A percentile compares a stretch with the other conserved stretches of the same genome.
Conservation (phyloP, 306 rosid species). For the Cercis canadensis region DNA sequence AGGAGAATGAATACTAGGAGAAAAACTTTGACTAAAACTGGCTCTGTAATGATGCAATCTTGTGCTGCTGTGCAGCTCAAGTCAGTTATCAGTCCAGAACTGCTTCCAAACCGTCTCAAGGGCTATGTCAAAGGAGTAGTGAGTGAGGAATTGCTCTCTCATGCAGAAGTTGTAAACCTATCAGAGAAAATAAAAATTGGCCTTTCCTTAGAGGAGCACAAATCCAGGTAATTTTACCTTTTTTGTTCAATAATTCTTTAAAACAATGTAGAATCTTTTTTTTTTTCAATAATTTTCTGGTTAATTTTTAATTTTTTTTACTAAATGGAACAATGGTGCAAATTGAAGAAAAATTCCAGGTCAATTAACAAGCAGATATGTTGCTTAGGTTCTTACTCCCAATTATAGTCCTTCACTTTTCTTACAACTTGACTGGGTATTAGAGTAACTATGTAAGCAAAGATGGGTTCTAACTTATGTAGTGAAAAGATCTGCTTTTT, state of each 20-base stretch:
- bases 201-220: conserved; percentile 75
- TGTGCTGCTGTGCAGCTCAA: conserved; percentile 49
- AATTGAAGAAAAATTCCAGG: too few species aligned
- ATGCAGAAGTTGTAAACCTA: conserved; percentile 82
- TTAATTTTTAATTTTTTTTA: too few species aligned
- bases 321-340: too few species aligned
- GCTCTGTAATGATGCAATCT: conserved; percentile 40
- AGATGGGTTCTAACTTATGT: background rate
- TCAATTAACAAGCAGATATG: too few species aligned
- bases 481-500: conserved; percentile 17
- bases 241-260: too few species aligned
- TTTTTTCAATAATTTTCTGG: too few species aligned
- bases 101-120: conserved; percentile 64
- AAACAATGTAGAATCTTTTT: too few species aligned
- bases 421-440: background rate
- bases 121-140: conserved; percentile 80
- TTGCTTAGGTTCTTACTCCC: too few species aligned
- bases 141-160: conserved; percentile 78
- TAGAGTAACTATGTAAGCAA: background rate
- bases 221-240: conserved; percentile 60
- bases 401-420: conserved; percentile 19
- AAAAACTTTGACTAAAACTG: conserved; percentile 44
- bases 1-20: conserved; percentile 71
- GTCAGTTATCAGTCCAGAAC: conserved; percentile 56
- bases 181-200: conserved; percentile 86